phyloP scores from a whole-genome alignment of 495 filamentous ascomycete genomes.

The Lindgomyces ingoldianus region DNA sequence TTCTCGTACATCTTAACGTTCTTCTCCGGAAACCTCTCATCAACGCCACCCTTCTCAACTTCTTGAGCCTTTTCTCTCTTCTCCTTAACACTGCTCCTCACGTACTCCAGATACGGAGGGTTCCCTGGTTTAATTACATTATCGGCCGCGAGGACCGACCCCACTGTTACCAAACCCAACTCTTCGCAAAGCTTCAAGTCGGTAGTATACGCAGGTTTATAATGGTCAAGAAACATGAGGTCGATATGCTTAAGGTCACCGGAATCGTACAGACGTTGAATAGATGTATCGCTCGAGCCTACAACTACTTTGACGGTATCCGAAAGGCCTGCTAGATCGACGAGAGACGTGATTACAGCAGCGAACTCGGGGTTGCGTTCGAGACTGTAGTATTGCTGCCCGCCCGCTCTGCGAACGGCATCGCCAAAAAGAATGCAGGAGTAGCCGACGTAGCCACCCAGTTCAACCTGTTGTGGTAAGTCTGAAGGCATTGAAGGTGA shows the following conservation, averaged over 20 bases:
- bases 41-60: slow-evolving; percentile 25
- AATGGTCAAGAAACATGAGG: slow-evolving; percentile 73
- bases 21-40: slow-evolving; percentile 35
- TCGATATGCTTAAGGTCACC: slow-evolving; percentile 61
- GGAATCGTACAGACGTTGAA: slow-evolving; percentile 55
- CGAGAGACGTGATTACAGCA: slow-evolving; percentile 60
- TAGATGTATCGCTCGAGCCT: slow-evolving; percentile 61
- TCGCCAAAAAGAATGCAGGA: slow-evolving; percentile 71
- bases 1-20: slow-evolving; percentile 47
- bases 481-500: slow-evolving; percentile 9
- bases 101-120: slow-evolving; percentile 70
- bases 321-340: slow-evolving; percentile 67
- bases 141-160: slow-evolving; percentile 68
- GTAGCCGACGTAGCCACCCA: slow-evolving; percentile 82
- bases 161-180: slow-evolving; percentile 59
- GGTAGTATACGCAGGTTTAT: slow-evolving; percentile 67
- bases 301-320: slow-evolving; percentile 67
- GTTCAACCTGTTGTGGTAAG: slow-evolving; percentile 56
- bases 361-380: slow-evolving; percentile 70
- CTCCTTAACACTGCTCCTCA: slow-evolving; percentile 56
- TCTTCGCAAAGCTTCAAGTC: slow-evolving; percentile 75
- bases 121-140: slow-evolving; percentile 76
- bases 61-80: slow-evolving; percentile 44
- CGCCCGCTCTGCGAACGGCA: slow-evolving; percentile 59
- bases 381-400: slow-evolving; percentile 63